phyloP scores from a whole-genome alignment of 169 alveolate genomes.

The Plasmodium falciparum region DNA sequence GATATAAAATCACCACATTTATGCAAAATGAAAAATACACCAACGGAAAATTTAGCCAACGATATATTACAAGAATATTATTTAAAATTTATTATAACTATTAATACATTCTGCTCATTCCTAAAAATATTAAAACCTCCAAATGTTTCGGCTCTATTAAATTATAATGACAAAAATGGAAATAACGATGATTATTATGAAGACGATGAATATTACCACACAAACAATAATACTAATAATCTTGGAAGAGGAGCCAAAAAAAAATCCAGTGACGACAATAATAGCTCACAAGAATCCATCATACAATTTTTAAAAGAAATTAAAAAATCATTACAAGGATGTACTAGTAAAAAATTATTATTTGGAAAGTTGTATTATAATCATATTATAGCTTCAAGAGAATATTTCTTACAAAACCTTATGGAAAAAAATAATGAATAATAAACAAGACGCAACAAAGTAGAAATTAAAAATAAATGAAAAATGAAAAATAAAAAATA shows the following conservation, averaged over 20 bases:
- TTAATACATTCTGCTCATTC: slow-evolving; percentile 38
- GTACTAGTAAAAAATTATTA: slow-evolving; percentile 62
- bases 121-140: slow-evolving; percentile 61
- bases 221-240: neutral
- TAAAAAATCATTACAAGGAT: slow-evolving; percentile 68
- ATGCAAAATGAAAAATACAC: neutral
- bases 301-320: slow-evolving; percentile 31
- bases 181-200: slow-evolving; percentile 13
- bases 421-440: slow-evolving; percentile 20
- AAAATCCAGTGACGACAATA: too few species aligned
- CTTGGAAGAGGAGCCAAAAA: neutral
- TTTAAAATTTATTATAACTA: slow-evolving; percentile 44
- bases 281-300: slow-evolving; percentile 10
- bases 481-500: neutral
- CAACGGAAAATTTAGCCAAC: neutral
- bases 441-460: neutral
- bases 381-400: slow-evolving; percentile 41
- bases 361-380: slow-evolving; percentile 62
- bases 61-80: slow-evolving; percentile 60
- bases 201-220: neutral
- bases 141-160: slow-evolving; percentile 59
- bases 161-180: slow-evolving; percentile 27
- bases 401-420: slow-evolving; percentile 32
- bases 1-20: neutral
- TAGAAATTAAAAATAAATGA: neutral